A percentile compares a stretch with the other conserved stretches of the same genome.
phyloP scores from a whole-genome alignment of 2,329 filamentous ascomycete species.

The Mycosphaerelloides madeirae region DNA sequence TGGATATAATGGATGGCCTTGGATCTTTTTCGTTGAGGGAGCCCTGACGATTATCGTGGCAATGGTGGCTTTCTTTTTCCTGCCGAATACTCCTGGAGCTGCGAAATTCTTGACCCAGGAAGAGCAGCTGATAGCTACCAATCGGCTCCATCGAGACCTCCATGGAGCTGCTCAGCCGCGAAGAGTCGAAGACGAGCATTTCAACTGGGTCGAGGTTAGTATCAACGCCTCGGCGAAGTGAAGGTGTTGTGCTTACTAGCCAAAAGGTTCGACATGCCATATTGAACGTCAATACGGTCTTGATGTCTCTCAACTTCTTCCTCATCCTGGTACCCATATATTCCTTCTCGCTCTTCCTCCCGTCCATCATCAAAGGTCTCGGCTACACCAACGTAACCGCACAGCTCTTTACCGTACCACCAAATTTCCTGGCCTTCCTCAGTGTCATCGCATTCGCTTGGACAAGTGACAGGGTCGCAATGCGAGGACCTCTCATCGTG shows the following conservation, averaged over 20 bases:
- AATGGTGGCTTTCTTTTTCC: constrained; percentile 50
- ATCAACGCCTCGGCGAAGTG: not conserved
- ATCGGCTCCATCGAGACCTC: constrained; percentile 30
- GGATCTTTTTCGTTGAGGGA: constrained; percentile 40
- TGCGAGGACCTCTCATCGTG: constrained; percentile 32
- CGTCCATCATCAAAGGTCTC: constrained; percentile 42
- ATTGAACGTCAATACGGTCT: constrained; percentile 33
- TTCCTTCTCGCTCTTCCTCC: constrained; percentile 45
- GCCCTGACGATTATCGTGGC: constrained; percentile 54
- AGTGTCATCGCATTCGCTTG: constrained; percentile 24
- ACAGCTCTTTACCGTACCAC: constrained; percentile 38
- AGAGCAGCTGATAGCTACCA: constrained; percentile 28
- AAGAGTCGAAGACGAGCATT: constrained; percentile 31
- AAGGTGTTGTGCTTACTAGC: constrained; percentile 6
- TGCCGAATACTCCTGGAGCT: constrained; percentile 50
- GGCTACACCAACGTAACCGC: constrained; percentile 39
- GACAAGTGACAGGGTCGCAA: constrained; percentile 29
- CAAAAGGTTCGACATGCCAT: constrained; percentile 30
- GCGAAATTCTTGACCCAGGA: constrained; percentile 36
- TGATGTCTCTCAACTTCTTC: constrained; percentile 33
- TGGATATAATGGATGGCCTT: constrained; percentile 39
- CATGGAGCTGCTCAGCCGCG: constrained; percentile 25
- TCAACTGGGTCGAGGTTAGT: constrained; percentile 32
- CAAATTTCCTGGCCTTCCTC: constrained; percentile 33
- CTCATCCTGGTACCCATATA: constrained; percentile 36